Evolutionary conservation across 2,329 filamentous ascomycete genomes (phyloP).

Genomic region (Calonectria multiphialidica): DNA sequence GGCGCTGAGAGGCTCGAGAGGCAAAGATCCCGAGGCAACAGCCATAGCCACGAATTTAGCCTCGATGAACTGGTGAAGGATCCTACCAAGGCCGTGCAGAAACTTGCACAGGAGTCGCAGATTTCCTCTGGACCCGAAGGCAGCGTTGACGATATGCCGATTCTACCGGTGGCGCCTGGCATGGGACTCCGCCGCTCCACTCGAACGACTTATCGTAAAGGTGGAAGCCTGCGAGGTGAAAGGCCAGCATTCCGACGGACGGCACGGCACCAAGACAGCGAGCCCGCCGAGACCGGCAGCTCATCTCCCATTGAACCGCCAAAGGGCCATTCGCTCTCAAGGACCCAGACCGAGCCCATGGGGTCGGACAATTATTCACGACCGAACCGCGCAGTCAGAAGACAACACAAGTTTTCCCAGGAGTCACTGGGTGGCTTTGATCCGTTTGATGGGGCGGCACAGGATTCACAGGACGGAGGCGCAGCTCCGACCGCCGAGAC

Average conservation of each 20-base stretch:
- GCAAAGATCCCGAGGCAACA: constrained; percentile 73
- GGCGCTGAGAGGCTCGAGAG: constrained; percentile 84
- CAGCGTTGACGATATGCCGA: constrained; percentile 81
- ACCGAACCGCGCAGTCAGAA: constrained; percentile 62
- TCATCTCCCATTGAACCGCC: constrained; percentile 58
- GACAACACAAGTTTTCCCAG: constrained; percentile 62
- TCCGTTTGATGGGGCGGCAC: constrained; percentile 57
- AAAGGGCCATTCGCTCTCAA: constrained; percentile 65
- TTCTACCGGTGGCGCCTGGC: constrained; percentile 82
- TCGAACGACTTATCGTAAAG: constrained; percentile 87
- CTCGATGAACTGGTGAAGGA: constrained; percentile 88
- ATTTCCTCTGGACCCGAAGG: constrained; percentile 56
- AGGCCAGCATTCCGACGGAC: constrained; percentile 80
- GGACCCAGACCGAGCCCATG: constrained; percentile 78
- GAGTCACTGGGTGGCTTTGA: constrained; percentile 58
- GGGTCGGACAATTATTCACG: constrained; percentile 66
- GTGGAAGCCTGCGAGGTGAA: constrained; percentile 86
- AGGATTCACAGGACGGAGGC: constrained; percentile 44
- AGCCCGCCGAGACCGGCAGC: constrained; percentile 47
- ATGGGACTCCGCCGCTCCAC: constrained; percentile 90
- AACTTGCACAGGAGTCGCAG: constrained; percentile 71
- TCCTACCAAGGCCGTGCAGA: constrained; percentile 77
- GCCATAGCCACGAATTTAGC: constrained; percentile 71
- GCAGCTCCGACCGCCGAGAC: constrained; percentile 38
- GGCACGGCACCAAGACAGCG: constrained; percentile 71